Evolutionary conservation across 1,139 yeast genomes (phyloP).

Genomic region (Kodamaea derodonti): DNA sequence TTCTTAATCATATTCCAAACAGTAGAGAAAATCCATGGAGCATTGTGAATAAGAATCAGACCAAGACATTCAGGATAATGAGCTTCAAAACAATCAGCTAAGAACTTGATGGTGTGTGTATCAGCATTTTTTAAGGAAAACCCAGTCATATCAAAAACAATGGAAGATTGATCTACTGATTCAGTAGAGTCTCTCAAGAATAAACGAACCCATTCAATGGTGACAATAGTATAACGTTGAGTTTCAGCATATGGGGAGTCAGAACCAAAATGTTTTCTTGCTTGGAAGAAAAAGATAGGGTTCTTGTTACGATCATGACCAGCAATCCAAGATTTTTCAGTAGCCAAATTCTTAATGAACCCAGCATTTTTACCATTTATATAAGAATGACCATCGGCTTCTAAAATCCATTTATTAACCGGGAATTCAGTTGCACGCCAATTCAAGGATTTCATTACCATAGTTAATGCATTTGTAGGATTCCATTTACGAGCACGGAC

Average conservation of each 20-base stretch:
- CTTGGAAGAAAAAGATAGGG: slow-evolving; percentile 39
- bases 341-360: slow-evolving; percentile 34
- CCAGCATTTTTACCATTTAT: slow-evolving; percentile 30
- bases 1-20: slow-evolving; percentile 45
- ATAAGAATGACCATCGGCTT: slow-evolving; percentile 40
- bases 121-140: slow-evolving; percentile 46
- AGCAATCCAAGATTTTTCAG: slow-evolving; percentile 37
- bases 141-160: slow-evolving; percentile 45
- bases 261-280: slow-evolving; percentile 37
- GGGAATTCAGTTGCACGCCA: slow-evolving; percentile 34
- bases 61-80: slow-evolving; percentile 49
- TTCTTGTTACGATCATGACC: slow-evolving; percentile 38
- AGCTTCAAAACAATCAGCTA: slow-evolving; percentile 45
- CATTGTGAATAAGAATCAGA: slow-evolving; percentile 37
- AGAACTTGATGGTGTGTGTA: slow-evolving; percentile 40
- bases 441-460: slow-evolving; percentile 34
- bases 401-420: slow-evolving; percentile 31
- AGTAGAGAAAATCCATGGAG: slow-evolving; percentile 49
- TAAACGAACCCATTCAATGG: slow-evolving; percentile 41
- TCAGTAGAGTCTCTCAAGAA: slow-evolving; percentile 33
- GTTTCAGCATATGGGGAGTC: slow-evolving; percentile 38
- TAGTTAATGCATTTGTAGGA: slow-evolving; percentile 27
- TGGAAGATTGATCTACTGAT: slow-evolving; percentile 35
- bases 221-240: slow-evolving; percentile 35
- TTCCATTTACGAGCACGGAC: slow-evolving; percentile 44